Base-by-base conservation (phyloP, 2,329 filamentous ascomycete genomes). In the Penicillium psychrosexuale region DNA sequence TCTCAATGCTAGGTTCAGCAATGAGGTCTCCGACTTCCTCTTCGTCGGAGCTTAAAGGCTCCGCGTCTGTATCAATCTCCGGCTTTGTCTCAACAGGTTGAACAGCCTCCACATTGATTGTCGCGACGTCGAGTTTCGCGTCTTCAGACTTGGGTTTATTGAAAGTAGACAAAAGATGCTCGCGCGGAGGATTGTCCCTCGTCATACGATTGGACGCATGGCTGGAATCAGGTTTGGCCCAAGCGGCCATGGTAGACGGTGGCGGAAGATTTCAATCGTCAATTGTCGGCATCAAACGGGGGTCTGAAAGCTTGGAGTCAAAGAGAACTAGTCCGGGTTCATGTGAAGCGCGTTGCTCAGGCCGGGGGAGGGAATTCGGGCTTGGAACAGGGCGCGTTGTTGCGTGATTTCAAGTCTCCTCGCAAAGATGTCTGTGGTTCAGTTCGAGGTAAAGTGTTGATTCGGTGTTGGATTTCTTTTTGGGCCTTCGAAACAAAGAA, bases 111-210 rank as follows among this genome's bases (percentile, higher is more conserved):
- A n/a, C 15, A 1, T 22, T 15, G 2, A 6, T 15, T 15, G 12
- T 5, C 9, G 24, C 27, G 17, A 12, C 9, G 8, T 30, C 13
- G 6, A 11, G 8, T 12, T 12, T n/a, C n/a, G 13, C 31, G 28
- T 30, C 17, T 27, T 45, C 17, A 3, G 34, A n/a, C 44, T 60
- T 55, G 1, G 51, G 48, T 50, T 61, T 62, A 30, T 55, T 63
- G 51, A 64, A 69, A 7, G 31, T 66, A 2, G 68, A 69, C 19
- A 73, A 56, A 7, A 70, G 63, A 28, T 61, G 52, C 2, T 39
- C 11, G 1, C 33, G 45, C 1, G 46, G 56, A 19, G 55, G 53
- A 53, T 66, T 66, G 0, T 19, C 51, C 34, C 27, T 62, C 3
- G 63, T 70, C 11, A 71, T 36, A 1, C 50, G 54, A 39, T 51